phyloP scores from a whole-genome alignment of 768 basidiomycete genomes.

The Rhodotorula sphaerocarpa region DNA sequence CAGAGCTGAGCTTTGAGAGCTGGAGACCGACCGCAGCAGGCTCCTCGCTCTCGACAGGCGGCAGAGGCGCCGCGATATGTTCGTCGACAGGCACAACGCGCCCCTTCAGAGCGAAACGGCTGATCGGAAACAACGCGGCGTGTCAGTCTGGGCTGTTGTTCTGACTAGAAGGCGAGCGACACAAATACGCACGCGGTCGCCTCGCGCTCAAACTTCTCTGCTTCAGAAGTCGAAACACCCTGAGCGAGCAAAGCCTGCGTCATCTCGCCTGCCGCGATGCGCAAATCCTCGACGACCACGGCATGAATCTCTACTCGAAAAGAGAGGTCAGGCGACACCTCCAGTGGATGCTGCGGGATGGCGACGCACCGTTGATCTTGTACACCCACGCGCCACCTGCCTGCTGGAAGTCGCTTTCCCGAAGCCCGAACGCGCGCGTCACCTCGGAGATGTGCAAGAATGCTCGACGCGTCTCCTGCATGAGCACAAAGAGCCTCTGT shows the following conservation, averaged over 20 bases:
- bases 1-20: not conserved
- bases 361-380: constrained; percentile 10
- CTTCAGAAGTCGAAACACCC: not conserved
- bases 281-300: constrained; percentile 4
- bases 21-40: not conserved
- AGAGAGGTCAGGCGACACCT: not conserved
- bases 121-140: constrained; percentile 5
- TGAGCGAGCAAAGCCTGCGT: not conserved
- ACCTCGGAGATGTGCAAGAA: constrained; percentile 30
- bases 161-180: too few relatives aligned
- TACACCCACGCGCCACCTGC: not conserved
- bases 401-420: constrained; percentile 4
- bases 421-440: constrained; percentile 3
- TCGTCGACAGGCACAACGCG: not conserved
- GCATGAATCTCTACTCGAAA: not conserved
- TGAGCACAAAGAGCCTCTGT: constrained; percentile 28
- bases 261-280: not conserved
- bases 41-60: not conserved
- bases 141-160: too few relatives aligned
- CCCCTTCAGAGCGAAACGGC: constrained; percentile 3
- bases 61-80: not conserved
- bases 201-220: not conserved
- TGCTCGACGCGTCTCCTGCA: constrained; percentile 10
- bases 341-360: too few relatives aligned
- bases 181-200: not conserved